A percentile compares a stretch with the other conserved stretches of the same genome.
phyloP scores from a whole-genome alignment of 2,329 filamentous ascomycete genomes.

The Aspergillus brasiliensis region DNA sequence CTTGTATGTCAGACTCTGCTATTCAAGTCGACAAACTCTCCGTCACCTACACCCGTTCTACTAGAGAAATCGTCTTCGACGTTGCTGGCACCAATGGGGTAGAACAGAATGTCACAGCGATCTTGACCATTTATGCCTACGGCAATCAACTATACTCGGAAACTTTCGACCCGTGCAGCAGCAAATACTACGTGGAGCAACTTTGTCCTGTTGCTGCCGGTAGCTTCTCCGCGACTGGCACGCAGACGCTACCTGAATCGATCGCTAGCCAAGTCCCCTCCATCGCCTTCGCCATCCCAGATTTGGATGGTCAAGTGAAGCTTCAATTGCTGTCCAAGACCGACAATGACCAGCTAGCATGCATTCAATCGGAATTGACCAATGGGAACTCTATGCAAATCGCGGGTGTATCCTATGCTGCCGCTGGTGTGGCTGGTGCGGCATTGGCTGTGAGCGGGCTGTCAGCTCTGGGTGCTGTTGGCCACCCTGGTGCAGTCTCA shows the following conservation, averaged over 20 bases:
- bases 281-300: constrained; percentile 88
- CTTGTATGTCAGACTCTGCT: constrained; percentile 61
- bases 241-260: constrained; percentile 68
- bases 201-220: constrained; percentile 84
- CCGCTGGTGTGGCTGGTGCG: constrained; percentile 81
- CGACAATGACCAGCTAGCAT: constrained; percentile 68
- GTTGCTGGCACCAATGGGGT: constrained; percentile 74
- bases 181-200: constrained; percentile 65
- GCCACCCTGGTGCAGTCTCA: constrained; percentile 63
- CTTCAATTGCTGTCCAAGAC: constrained; percentile 70
- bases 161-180: constrained; percentile 79
- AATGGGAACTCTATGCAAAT: constrained; percentile 84
- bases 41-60: constrained; percentile 75
- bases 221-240: constrained; percentile 71
- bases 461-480: constrained; percentile 65
- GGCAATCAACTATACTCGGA: constrained; percentile 78
- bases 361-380: constrained; percentile 75
- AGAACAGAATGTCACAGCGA: constrained; percentile 77
- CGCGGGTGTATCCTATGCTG: constrained; percentile 77
- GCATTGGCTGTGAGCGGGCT: constrained; percentile 74
- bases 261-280: constrained; percentile 76
- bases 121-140: constrained; percentile 78
- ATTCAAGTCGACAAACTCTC: constrained; percentile 74
- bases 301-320: constrained; percentile 83
- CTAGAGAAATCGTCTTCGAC: constrained; percentile 76